These are phyloP conservation scores for Pestalotiopsis sp. DNA, from an alignment of 2,329 filamentous ascomycete species.

Conservation along the genomic window DNA sequence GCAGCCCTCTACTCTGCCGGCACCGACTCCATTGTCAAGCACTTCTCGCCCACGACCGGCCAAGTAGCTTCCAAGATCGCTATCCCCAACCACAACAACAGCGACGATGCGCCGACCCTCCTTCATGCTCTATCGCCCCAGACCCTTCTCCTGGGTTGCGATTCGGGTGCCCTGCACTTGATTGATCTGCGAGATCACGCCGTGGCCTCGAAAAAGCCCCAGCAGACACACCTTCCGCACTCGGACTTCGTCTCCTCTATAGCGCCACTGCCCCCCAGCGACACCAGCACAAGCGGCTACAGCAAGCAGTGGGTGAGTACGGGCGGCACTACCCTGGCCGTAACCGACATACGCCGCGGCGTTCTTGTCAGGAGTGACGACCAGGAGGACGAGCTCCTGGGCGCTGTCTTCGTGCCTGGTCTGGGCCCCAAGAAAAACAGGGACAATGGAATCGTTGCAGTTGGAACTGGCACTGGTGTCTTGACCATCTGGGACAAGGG, in stretches of 20 bases:
- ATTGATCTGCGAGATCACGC: conserved; percentile 73
- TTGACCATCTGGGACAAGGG: conserved; percentile 93
- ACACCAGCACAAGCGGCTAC: conserved; percentile 82
- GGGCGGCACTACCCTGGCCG: conserved; percentile 84
- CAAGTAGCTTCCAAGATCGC: conserved; percentile 79
- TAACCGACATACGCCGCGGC: conserved; percentile 84
- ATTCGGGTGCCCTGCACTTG: conserved; percentile 85
- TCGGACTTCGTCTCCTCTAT: conserved; percentile 91
- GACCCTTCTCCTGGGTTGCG: conserved; percentile 83
- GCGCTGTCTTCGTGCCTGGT: conserved; percentile 75
- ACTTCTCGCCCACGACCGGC: conserved; percentile 59
- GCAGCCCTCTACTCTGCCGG: conserved; percentile 64
- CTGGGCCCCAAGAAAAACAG: conserved; percentile 65
- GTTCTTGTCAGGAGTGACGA: conserved; percentile 89
- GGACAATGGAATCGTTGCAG: conserved; percentile 74
- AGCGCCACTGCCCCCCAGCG: conserved; percentile 76
- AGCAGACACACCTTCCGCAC: conserved; percentile 83
- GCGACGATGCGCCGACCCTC: conserved; percentile 73
- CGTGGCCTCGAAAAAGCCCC: conserved; percentile 61
- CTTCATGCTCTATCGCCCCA: conserved; percentile 85
- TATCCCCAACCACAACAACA: conserved; percentile 59
- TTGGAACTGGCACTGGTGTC: conserved; percentile 75
- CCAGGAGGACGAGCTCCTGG: conserved; percentile 91
- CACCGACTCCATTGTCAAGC: conserved; percentile 58
- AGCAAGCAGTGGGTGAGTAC: conserved; percentile 95